phyloP scores from a whole-genome alignment of 768 basidiomycete species.

The Boletus rubroflammeus region DNA sequence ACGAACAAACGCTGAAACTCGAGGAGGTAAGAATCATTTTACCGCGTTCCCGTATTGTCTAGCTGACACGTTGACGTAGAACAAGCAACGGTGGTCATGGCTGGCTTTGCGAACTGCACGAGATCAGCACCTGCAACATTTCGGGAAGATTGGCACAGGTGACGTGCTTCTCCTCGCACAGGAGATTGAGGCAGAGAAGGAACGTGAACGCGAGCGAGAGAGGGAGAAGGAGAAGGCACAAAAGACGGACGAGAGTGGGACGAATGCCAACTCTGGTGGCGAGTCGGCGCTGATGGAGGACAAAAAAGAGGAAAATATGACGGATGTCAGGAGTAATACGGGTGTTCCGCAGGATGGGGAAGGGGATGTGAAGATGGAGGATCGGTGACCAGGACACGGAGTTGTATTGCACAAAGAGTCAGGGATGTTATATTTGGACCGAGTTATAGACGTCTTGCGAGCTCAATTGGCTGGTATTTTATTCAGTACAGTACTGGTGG shows the following conservation, averaged over 20 bases:
- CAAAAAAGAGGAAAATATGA: slow-evolving; percentile 20
- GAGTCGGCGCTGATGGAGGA: slow-evolving; percentile 35
- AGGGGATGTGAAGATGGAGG: slow-evolving; percentile 52
- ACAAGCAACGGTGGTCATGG: slow-evolving; percentile 78
- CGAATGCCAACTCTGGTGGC: slow-evolving; percentile 22
- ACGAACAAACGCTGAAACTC: slow-evolving; percentile 51
- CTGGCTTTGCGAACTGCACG: slow-evolving; percentile 74
- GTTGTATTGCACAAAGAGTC: background rate
- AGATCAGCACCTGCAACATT: slow-evolving; percentile 68
- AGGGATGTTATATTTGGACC: too few relatives aligned
- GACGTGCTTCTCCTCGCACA: slow-evolving; percentile 52
- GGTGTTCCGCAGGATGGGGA: slow-evolving; percentile 30
- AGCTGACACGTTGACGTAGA: slow-evolving; percentile 41
- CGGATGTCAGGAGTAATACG: slow-evolving; percentile 18
- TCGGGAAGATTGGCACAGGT: slow-evolving; percentile 78
- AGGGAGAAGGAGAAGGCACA: slow-evolving; percentile 30
- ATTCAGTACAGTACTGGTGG: background rate
- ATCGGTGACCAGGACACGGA: slow-evolving; percentile 19
- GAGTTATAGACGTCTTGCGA: too few relatives aligned
- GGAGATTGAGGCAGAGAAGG: slow-evolving; percentile 36
- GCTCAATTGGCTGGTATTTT: background rate
- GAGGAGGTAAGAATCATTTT: slow-evolving; percentile 50
- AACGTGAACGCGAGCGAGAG: slow-evolving; percentile 38
- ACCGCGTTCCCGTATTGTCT: background rate
- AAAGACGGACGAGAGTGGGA: slow-evolving; percentile 21